A percentile compares a stretch with the other conserved stretches of the same genome.
Conservation (phyloP, 768 basidiomycete species). For the Suillus luteus region DNA sequence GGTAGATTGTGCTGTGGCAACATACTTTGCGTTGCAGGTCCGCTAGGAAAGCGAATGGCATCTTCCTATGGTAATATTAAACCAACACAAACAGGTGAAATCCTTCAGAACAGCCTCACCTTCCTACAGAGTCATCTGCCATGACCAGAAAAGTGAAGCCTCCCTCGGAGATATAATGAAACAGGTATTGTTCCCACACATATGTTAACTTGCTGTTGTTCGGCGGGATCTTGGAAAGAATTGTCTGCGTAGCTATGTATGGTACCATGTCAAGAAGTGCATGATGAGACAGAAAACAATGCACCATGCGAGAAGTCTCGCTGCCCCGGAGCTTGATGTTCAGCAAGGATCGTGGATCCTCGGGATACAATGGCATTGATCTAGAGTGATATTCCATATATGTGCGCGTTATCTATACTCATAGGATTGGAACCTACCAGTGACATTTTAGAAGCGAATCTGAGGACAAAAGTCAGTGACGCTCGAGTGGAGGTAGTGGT, state of each 20-base stretch:
- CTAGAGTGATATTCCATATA: conserved; percentile 34
- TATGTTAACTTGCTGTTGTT: conserved; percentile 83
- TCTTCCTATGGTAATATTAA: conserved; percentile 52
- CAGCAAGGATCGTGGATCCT: conserved; percentile 80
- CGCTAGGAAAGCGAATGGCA: conserved; percentile 91
- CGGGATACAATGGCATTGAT: conserved; percentile 85
- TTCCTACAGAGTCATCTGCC: conserved; percentile 90
- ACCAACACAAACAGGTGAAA: neutral
- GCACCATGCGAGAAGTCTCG: conserved; percentile 89
- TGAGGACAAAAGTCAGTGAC: neutral
- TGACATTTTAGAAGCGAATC: neutral
- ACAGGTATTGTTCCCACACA: conserved; percentile 91
- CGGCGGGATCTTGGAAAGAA: conserved; percentile 93
- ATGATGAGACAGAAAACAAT: neutral
- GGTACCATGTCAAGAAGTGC: conserved; percentile 4
- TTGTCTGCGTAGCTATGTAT: conserved; percentile 75
- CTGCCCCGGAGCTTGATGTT: conserved; percentile 71
- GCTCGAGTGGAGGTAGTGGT: neutral
- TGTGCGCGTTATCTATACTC: neutral
- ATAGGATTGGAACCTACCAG: neutral
- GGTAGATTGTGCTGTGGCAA: conserved; percentile 12
- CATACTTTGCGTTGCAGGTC: conserved; percentile 80
- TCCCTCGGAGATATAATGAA: conserved; percentile 91
- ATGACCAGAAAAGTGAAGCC: conserved; percentile 90
- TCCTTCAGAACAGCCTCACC: conserved; percentile 48